Percentiles rank a stretch among this genome's conserved stretches.
Conservation (phyloP, 2,329 filamentous ascomycete genomes). For the Dissoconium aciculare region DNA sequence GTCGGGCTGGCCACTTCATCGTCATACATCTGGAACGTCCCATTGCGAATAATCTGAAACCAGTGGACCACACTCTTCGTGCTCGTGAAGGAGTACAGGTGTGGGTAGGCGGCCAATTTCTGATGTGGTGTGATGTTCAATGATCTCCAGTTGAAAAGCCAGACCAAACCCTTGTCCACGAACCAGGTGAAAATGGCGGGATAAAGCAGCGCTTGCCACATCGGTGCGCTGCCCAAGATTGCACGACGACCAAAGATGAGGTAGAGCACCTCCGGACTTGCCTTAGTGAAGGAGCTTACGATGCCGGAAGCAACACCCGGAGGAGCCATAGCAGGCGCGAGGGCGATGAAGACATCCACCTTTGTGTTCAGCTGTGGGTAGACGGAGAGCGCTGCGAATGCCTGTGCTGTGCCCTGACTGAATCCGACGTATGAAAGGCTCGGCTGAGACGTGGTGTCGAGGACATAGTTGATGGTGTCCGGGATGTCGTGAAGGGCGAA, state of each 20-base stretch:
- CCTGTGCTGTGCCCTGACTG: conserved; percentile 91
- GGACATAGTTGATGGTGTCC: conserved; percentile 81
- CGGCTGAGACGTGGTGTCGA: conserved; percentile 64
- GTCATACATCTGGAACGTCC: conserved; percentile 96
- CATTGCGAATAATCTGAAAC: conserved; percentile 98
- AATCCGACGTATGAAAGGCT: conserved; percentile 94
- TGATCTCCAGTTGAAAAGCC: conserved; percentile 81
- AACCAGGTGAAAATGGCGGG: conserved; percentile 80
- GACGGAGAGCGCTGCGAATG: conserved; percentile 83
- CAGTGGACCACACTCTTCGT: conserved; percentile 96
- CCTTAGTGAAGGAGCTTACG: conserved; percentile 84
- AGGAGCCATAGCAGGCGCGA: conserved; percentile 92
- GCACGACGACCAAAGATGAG: conserved; percentile 83
- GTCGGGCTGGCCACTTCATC: conserved; percentile 75
- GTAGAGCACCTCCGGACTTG: conserved; percentile 82
- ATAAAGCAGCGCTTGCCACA: conserved; percentile 95
- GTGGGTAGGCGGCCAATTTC: conserved; percentile 88
- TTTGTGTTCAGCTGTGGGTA: conserved; percentile 85
- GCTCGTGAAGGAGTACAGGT: conserved; percentile 91
- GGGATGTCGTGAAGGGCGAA: conserved; percentile 97
- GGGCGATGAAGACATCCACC: conserved; percentile 87
- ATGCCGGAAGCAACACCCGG: conserved; percentile 79
- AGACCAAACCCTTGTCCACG: conserved; percentile 67
- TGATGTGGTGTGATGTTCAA: conserved; percentile 72
- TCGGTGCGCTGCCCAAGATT: conserved; percentile 81